Percentiles rank a stretch among this genome's conserved stretches.
phyloP scores from a whole-genome alignment of 2,329 filamentous ascomycete genomes.

The Lasiodiplodia hormozganensis region DNA sequence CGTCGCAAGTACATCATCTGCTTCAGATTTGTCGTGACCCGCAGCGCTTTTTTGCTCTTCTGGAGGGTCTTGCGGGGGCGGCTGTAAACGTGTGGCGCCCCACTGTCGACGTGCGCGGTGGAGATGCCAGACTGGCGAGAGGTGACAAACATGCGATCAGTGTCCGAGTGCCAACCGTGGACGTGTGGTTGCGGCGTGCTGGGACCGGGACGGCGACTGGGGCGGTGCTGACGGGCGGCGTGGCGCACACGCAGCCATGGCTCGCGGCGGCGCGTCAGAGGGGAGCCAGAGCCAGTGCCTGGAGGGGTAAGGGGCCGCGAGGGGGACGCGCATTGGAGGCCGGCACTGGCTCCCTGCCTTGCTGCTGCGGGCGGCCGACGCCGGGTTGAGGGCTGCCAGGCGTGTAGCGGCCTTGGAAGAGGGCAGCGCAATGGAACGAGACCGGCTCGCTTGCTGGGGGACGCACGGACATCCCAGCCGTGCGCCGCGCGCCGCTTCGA shows the following conservation, averaged over 20 bases:
- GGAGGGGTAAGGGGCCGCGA: neutral
- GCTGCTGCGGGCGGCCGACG: slow-evolving; percentile 21
- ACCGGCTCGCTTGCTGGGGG: slow-evolving; percentile 23
- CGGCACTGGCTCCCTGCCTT: slow-evolving; percentile 18
- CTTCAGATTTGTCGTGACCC: slow-evolving; percentile 26
- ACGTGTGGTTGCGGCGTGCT: slow-evolving; percentile 11
- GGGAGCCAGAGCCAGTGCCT: slow-evolving; percentile 9
- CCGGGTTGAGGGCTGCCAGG: slow-evolving; percentile 16
- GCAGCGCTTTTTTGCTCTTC: slow-evolving; percentile 13
- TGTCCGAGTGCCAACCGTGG: neutral
- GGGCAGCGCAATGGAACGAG: slow-evolving; percentile 16
- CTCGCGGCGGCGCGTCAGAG: slow-evolving; percentile 7
- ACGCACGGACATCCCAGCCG: slow-evolving; percentile 21
- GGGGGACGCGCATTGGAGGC: neutral
- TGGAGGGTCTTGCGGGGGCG: slow-evolving; percentile 25
- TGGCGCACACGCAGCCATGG: slow-evolving; percentile 25
- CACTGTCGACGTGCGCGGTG: slow-evolving; percentile 25
- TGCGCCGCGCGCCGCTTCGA: slow-evolving; percentile 25
- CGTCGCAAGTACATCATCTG: slow-evolving; percentile 25
- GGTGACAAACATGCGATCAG: slow-evolving; percentile 23
- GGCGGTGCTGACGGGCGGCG: slow-evolving; percentile 23
- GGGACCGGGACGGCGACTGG: neutral
- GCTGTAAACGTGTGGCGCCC: slow-evolving; percentile 26
- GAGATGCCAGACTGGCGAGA: slow-evolving; percentile 27
- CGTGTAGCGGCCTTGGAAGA: slow-evolving; percentile 25